Evolutionary conservation across 768 basidiomycete genomes (phyloP), one percentile per base, ranked within the genome.

Genomic region (Russula earlei): DNA sequence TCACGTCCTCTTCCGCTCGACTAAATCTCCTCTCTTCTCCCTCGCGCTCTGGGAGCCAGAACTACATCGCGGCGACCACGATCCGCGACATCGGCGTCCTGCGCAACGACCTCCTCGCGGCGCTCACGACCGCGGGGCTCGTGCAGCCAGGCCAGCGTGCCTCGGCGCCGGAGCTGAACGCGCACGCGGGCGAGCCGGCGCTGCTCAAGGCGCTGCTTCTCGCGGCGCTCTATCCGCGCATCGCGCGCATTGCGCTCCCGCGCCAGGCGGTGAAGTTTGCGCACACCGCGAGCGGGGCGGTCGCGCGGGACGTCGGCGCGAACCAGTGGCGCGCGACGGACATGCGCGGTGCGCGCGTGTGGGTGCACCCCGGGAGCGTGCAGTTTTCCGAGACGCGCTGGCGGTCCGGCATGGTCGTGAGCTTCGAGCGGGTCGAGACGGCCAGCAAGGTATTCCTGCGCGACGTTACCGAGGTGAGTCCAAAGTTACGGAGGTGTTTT

Each of bases 241-340:
- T 93, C 47, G 89, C 84, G 0, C 80, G 82, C 49, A 82, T 94
- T 22, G 77, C 81, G 58, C 75, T 93, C 20, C 92, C 90, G 1
- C 72, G 74, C 54, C 80, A 81, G 15, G 82, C 80, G 9, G 80
- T 86, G 66, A 87, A 87, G 67, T 97, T 90, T 65, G 89, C 94
- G 71, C 82, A 85, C 64, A 79, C 92, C 1, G 85, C 88, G 59
- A 82, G 82, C 6, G 94, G 94, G 1, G 81, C 91, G 0, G 75
- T 95, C 10, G 86, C 85, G 63, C 83, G 90, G 40, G 91, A 92
- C 58, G 88, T 91, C 63, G 79, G 79, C 36, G 91, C 91, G 20
- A 81, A 81, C 56, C 91, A 96, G 65, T 87, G 85, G 76, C 84
- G 85, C 67, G 77, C 92, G 59, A 88, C 78, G 61, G 92, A 95